Conservation (phyloP, 2,329 filamentous ascomycete genomes). For the Curvularia hawaiiensis region DNA sequence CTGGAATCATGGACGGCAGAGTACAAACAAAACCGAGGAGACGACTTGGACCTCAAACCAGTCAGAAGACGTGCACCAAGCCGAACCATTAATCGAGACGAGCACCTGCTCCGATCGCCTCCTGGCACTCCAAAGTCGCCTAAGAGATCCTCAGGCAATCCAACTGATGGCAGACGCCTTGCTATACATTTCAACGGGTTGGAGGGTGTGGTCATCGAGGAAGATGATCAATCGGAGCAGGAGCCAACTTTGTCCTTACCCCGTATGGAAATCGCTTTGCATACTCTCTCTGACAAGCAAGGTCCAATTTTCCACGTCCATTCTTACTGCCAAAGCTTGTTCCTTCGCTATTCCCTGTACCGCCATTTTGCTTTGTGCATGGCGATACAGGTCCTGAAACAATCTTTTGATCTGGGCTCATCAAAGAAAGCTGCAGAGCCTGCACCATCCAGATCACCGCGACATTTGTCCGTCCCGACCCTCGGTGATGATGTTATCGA, state of each 20-base stretch:
- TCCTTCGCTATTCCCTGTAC: constrained; percentile 89
- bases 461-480: constrained; percentile 41
- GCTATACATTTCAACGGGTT: constrained; percentile 81
- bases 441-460: constrained; percentile 21
- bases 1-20: constrained; percentile 87
- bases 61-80: constrained; percentile 75
- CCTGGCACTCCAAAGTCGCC: constrained; percentile 56
- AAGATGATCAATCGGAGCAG: constrained; percentile 78
- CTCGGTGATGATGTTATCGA: constrained; percentile 39
- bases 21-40: constrained; percentile 81
- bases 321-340: constrained; percentile 76
- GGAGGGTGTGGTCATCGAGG: constrained; percentile 90
- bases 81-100: constrained; percentile 63
- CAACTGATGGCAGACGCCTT: constrained; percentile 78
- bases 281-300: constrained; percentile 82
- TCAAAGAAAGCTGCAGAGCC: constrained; percentile 20
- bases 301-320: constrained; percentile 89
- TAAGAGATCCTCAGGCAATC: constrained; percentile 53
- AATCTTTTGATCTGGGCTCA: constrained; percentile 47
- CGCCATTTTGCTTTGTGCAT: constrained; percentile 89
- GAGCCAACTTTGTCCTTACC: constrained; percentile 88
- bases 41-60: constrained; percentile 63
- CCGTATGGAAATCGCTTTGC: constrained; percentile 83
- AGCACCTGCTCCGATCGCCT: constrained; percentile 61
- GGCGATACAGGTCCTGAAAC: constrained; percentile 71